Base-by-base conservation (phyloP, 257 asterid species). In the Lavandula angustifolia region DNA sequence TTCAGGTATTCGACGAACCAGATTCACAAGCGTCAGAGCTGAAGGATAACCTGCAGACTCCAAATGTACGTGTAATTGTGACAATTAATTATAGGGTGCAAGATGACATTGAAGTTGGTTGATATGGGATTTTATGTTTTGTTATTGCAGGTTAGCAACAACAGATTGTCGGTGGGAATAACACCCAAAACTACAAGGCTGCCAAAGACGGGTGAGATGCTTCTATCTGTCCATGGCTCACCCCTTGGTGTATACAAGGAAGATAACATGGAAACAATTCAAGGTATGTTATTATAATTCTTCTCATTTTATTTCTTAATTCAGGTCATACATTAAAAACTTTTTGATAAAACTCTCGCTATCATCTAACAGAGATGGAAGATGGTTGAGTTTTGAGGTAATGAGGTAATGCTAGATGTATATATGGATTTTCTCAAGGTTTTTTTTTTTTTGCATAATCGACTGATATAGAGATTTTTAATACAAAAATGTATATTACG, bases 211-310 rank as follows among this genome's bases (percentile, higher is more conserved):
- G 96, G 96, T 52, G 98, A 92, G 86, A 77, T 84, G 80, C 96
- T 92, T 68, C 73, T 92, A 60, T 92, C 98, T 9, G 88, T 92
- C 64, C 95, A 75, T 55, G 98, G 98, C 69, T 92, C 96, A 5
- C 98, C 46, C 31, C 96, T 92, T 9, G 98, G 96, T 64, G 89
- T 92, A 60, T 89, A 59, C 27, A 85, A 85, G 81, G 95, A 88
- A 81, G 98, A 89, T 62, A 88, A 81, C 84, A 87, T 92, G 96
- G 96, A 92, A 80, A 83, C 96, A 2, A 89, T 92, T 74, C 82
- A 79, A 68, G 98, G 98, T 89, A 75, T 3, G 40, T 12, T 16
- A 11, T 12, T n/a, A 3, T 6, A 1, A 12, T 43, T 1, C 4
- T 3, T 11, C 16, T 43, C 5, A n/a, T 12, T 40, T 40, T 7